Base-by-base conservation (phyloP, 192 early-diverging fungal genomes). In the Coemansia sp. region DNA sequence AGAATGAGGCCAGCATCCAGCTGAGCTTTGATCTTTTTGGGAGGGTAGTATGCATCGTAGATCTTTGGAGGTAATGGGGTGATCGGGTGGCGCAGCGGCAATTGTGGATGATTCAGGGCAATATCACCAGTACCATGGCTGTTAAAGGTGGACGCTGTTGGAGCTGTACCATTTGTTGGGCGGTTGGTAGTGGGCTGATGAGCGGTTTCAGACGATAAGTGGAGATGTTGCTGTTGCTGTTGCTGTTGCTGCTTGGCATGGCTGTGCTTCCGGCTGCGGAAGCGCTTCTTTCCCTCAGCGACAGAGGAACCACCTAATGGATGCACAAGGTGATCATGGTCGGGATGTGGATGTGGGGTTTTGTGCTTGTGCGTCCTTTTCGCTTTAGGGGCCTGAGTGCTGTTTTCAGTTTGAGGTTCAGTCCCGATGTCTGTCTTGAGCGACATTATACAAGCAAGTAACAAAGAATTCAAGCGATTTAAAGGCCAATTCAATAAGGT, bases 11-110 rank as follows among this genome's bases (percentile, higher is more conserved):
- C n/a, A n/a, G 60, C n/a, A 4, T 20, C 41, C 15, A 81, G 38
- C n/a, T 56, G 44, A 4, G 15, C 38, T 30, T 68, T 20, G 2
- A 81, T 65, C 41, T 45, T 30, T 6, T 26, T 46, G 6, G 69
- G 56, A n/a, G 67, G 52, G 53, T 69, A 72, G 67, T 81, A 71
- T 2, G 67, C 52, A 24, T 66, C 68, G 45, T 76, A 71, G 16
- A 67, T 58, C 15, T 46, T 58, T 24, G 43, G 64, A 24, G 43
- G 63, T 6, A 60, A 26, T 14, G 30, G 62, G 10, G 51, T 23
- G 24, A 10, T 53, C 24, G 23, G 51, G 51, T 53, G 51, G 51
- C 23, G 24, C 51, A 53, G 23, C 5, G 21, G 51, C 51, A 21
- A 8, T 48, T 26, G 44, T 20, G 30, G 30, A 30, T 30, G 30